Conservation (phyloP, 352 stramenopile species). For the Elongisporangium undulatum region DNA sequence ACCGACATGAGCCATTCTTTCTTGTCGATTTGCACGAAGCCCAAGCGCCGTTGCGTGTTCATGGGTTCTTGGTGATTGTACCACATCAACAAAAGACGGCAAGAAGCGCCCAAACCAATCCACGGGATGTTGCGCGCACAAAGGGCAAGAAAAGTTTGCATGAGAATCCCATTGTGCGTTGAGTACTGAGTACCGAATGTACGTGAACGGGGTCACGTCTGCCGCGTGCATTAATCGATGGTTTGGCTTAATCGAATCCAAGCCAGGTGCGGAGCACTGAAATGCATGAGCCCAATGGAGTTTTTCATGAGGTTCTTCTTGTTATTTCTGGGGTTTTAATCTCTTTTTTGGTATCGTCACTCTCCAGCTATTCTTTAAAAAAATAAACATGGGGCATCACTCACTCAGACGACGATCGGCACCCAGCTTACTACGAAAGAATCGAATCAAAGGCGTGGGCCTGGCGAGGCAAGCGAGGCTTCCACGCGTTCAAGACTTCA, state of each 20-base stretch:
- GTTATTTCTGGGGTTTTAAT: neutral
- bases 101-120: neutral
- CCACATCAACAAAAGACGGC: neutral
- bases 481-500: neutral
- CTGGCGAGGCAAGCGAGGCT: neutral
- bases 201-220: neutral
- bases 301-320: neutral
- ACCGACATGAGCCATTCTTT: too few relatives aligned
- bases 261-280: neutral
- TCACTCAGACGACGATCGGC: neutral
- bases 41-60: too few relatives aligned
- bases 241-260: neutral
- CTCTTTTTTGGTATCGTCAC: neutral
- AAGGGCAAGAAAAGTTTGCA: neutral
- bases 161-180: neutral
- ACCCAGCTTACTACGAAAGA: neutral
- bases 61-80: too few relatives aligned
- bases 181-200: too few relatives aligned
- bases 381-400: neutral
- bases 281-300: neutral
- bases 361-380: neutral
- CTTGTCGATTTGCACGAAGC: too few relatives aligned
- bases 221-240: neutral
- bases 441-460: neutral
- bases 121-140: neutral